Conservation (phyloP, 805 yeast species). For the Cyberlindnera americana region DNA sequence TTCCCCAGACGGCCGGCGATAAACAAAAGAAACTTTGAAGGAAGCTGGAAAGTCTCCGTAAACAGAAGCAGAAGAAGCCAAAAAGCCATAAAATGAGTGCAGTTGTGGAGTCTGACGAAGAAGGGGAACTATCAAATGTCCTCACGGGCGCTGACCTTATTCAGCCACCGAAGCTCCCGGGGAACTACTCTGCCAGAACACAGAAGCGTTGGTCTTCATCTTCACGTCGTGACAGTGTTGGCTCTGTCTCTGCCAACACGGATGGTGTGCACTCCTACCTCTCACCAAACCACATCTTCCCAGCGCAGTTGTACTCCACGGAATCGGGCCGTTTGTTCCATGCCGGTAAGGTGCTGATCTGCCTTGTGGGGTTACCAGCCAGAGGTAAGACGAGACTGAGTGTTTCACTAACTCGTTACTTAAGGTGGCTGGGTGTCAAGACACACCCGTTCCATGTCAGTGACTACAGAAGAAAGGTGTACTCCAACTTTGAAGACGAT, state of each 20-base stretch:
- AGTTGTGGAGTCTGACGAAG: slow-evolving; percentile 31
- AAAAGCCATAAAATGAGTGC: slow-evolving; percentile 29
- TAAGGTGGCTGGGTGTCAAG: slow-evolving; percentile 95
- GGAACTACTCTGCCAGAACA: slow-evolving; percentile 55
- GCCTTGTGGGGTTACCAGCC: slow-evolving; percentile 90
- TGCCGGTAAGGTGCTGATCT: slow-evolving; percentile 90
- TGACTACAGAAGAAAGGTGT: slow-evolving; percentile 69
- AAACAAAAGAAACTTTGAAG: too few relatives aligned
- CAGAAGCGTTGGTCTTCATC: slow-evolving; percentile 45
- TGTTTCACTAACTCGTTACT: slow-evolving; percentile 84
- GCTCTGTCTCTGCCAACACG: slow-evolving; percentile 15
- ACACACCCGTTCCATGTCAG: slow-evolving; percentile 90
- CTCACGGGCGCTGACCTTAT: slow-evolving; percentile 30
- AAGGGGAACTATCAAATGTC: slow-evolving; percentile 19
- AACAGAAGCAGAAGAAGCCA: not conserved
- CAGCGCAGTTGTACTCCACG: slow-evolving; percentile 91
- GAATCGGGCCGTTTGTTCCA: slow-evolving; percentile 91
- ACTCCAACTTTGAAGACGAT: slow-evolving; percentile 34
- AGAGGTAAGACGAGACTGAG: slow-evolving; percentile 93
- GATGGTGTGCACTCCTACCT: slow-evolving; percentile 70
- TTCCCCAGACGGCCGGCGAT: not conserved
- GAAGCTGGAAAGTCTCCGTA: not conserved
- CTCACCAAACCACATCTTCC: slow-evolving; percentile 66
- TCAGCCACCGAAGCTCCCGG: slow-evolving; percentile 42
- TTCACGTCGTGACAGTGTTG: slow-evolving; percentile 16